Evolutionary conservation across 1,284 basidiomycete genomes (phyloP), one percentile per base, ranked within the genome.

Genomic region (Ganoderma leucocontextum): DNA sequence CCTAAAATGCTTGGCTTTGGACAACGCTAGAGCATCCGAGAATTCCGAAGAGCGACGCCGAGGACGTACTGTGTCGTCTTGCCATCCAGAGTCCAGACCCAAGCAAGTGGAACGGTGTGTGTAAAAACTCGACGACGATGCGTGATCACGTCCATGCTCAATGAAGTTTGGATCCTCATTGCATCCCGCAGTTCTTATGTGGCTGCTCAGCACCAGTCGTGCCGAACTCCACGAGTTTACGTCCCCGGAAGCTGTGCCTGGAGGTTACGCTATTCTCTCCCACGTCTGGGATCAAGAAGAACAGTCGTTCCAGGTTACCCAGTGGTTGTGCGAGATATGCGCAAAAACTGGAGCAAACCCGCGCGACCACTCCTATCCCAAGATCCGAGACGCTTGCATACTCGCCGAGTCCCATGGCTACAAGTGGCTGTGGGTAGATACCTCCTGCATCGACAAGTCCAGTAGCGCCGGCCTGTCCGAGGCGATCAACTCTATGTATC

Each of bases 401-500:
- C 52, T 58, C 12, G 63, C 63, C 4, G 53, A 64, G 19, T 13
- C 39, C 8, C 33, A 53, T 38, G 44, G 58, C 6, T 60, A 60
- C 36, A 4, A 65, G 25, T 60, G 44, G 42, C 22, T 49, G 10
- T 60, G 64, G 64, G 39, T 33, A 39, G 58, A 65, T 25, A 65
- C 58, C 19, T 60, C 58, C 22, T 65, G 64, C 47, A 65, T 65
- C 29, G 47, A 65, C 58, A 60, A 58, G 29, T 19, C 22, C 4
- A 66, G 60, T 33, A 66, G 60, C 19, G 49, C 52, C 17, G 60
- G 57, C 12, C 39, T 66, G 60, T 62, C 65, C 10, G 65, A 66
- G 52, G 65, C 65, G 9, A 55, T 62, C 41, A 66, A 62, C 53
- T 66, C 60, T 19, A 66, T 66, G 65, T 62, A 44, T 19, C 49